These are phyloP conservation scores for Plasmodium chabaudi DNA, from an alignment of 169 alveolate species.

Conservation along the genomic window DNA sequence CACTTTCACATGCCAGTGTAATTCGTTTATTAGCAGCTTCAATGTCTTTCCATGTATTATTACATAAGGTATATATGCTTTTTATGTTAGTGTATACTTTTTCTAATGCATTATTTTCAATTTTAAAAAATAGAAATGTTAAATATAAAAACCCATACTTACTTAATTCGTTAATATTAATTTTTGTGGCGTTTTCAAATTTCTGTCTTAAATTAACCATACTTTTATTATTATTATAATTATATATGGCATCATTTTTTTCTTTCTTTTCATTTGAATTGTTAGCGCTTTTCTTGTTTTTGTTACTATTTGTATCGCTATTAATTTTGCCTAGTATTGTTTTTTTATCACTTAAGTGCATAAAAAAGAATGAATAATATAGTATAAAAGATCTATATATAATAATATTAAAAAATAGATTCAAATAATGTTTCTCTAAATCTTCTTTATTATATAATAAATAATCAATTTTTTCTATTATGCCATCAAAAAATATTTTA, in stretches of 20 bases:
- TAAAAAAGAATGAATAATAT: constrained; percentile 45
- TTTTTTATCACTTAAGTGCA: constrained; percentile 24
- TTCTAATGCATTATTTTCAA: constrained; percentile 53
- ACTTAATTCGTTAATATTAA: constrained; percentile 25
- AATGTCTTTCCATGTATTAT: constrained; percentile 4
- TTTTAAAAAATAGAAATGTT: constrained; percentile 57
- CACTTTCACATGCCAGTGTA: neutral
- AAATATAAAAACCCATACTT: constrained; percentile 74
- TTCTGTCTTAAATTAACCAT: constrained; percentile 19
- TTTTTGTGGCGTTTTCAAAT: constrained; percentile 17
- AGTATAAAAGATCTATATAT: constrained; percentile 53
- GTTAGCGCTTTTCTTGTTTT: neutral
- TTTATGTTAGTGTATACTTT: constrained; percentile 1
- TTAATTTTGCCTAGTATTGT: constrained; percentile 7
- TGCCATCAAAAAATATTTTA: constrained; percentile 53
- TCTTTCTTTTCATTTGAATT: neutral
- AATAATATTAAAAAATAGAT: constrained; percentile 58
- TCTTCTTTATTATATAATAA: constrained; percentile 73
- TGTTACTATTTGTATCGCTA: neutral
- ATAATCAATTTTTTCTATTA: constrained; percentile 59
- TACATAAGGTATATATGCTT: constrained; percentile 21
- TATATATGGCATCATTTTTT: neutral
- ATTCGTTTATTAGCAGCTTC: neutral
- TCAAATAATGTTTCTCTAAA: constrained; percentile 60
- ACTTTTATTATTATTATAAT: constrained; percentile 18